phyloP scores from a whole-genome alignment of 306 rosid genomes.

The Comarum palustre region DNA sequence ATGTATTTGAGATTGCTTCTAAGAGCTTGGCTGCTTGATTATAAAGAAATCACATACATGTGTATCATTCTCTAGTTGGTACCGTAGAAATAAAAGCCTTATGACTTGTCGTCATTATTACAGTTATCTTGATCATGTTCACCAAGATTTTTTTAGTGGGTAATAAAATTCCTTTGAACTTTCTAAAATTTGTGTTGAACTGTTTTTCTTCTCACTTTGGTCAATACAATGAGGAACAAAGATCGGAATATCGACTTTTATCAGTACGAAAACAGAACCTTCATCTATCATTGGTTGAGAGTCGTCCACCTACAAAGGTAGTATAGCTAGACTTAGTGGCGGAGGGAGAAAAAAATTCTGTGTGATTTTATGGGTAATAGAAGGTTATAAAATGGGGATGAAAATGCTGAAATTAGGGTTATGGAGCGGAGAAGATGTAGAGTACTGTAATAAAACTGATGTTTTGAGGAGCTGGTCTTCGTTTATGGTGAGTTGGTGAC shows the following conservation, averaged over 20 bases:
- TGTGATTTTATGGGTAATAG: too few relatives aligned
- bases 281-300: neutral
- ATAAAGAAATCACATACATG: neutral
- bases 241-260: neutral
- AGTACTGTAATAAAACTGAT: too few relatives aligned
- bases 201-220: neutral
- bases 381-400: too few relatives aligned
- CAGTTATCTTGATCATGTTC: neutral
- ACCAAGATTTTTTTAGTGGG: neutral
- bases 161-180: neutral
- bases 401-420: too few relatives aligned
- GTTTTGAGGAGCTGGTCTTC: too few relatives aligned
- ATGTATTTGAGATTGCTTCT: constrained; percentile 90
- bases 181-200: neutral
- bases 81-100: neutral
- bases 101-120: neutral
- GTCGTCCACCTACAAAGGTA: neutral
- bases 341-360: too few relatives aligned
- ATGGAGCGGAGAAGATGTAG: too few relatives aligned
- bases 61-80: neutral
- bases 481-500: too few relatives aligned
- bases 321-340: too few relatives aligned
- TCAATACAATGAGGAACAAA: neutral
- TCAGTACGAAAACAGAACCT: neutral
- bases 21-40: constrained; percentile 79